Conservation (phyloP, 176 grass and related monocot genomes). For the Alloteropsis semialata region DNA sequence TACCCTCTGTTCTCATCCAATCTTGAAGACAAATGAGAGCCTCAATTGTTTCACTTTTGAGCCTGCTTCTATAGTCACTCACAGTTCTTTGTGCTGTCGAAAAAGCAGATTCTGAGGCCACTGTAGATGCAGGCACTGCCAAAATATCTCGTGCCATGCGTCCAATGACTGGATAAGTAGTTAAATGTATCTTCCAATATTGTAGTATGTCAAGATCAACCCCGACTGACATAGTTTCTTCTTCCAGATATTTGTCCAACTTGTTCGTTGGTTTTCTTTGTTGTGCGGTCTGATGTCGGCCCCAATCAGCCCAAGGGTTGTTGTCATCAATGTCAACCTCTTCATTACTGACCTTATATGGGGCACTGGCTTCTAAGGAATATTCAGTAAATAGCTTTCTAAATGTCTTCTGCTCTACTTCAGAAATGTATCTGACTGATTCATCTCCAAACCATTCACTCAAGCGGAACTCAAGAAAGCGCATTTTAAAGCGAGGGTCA, state of each 20-base stretch:
- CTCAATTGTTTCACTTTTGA: not conserved
- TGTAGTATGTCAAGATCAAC: not conserved
- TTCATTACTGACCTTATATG: too few relatives aligned
- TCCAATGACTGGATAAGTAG: not conserved
- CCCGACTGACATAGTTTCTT: not conserved
- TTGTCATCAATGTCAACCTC: not conserved
- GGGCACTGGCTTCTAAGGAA: not conserved
- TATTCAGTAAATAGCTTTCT: not conserved
- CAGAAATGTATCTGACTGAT: not conserved
- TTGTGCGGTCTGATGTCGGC: not conserved
- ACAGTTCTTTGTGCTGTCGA: not conserved
- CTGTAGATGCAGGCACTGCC: not conserved
- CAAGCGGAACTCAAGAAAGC: not conserved
- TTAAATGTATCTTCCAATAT: not conserved
- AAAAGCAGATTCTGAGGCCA: not conserved
- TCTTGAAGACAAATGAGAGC: not conserved
- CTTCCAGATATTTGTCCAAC: not conserved
- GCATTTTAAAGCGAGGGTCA: not conserved
- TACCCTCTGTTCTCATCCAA: not conserved
- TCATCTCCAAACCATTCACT: not conserved
- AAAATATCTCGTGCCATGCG: not conserved
- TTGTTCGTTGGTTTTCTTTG: not conserved
- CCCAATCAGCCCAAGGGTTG: not conserved
- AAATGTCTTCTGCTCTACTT: not conserved
- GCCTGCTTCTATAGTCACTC: not conserved